These are phyloP conservation scores for Penicillium vulpinum DNA, from an alignment of 2,329 filamentous ascomycete genomes.

Conservation along the genomic window DNA sequence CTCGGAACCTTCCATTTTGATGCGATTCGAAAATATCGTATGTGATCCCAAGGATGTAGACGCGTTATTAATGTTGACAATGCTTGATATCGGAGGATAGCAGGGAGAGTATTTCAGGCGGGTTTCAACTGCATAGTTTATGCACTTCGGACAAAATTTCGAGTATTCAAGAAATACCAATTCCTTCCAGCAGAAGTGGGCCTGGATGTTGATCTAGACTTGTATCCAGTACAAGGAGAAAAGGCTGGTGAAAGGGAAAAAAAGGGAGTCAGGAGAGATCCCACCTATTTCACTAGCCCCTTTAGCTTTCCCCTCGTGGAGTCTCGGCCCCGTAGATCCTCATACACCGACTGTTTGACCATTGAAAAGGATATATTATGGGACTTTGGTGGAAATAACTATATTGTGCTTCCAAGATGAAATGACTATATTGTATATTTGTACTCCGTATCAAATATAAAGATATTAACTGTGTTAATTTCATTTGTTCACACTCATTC, in stretches of 20 bases:
- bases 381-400: not conserved
- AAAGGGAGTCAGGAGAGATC: slow-evolving; percentile 23
- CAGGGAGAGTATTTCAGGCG: not conserved
- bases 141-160: not conserved
- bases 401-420: no score
- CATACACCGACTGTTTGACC: slow-evolving; percentile 29
- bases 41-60: not conserved
- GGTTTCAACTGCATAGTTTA: slow-evolving; percentile 3
- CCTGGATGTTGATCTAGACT: slow-evolving; percentile 8
- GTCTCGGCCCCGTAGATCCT: slow-evolving; percentile 33
- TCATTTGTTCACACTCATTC: not conserved
- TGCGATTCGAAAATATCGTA: not conserved
- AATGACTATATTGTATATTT: not conserved
- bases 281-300: slow-evolving; percentile 23
- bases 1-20: slow-evolving; percentile 29
- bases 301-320: slow-evolving; percentile 18
- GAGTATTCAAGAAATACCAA: not conserved
- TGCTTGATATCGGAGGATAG: slow-evolving; percentile 3
- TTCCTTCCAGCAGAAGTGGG: not conserved
- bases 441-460: not conserved
- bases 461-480: no score
- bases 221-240: slow-evolving; percentile 2
- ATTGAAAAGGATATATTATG: slow-evolving; percentile 10
- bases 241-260: slow-evolving; percentile 17
- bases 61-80: not conserved